Evolutionary conservation across 257 asterid genomes (phyloP).

Genomic region (Solanum clarkiae): DNA sequence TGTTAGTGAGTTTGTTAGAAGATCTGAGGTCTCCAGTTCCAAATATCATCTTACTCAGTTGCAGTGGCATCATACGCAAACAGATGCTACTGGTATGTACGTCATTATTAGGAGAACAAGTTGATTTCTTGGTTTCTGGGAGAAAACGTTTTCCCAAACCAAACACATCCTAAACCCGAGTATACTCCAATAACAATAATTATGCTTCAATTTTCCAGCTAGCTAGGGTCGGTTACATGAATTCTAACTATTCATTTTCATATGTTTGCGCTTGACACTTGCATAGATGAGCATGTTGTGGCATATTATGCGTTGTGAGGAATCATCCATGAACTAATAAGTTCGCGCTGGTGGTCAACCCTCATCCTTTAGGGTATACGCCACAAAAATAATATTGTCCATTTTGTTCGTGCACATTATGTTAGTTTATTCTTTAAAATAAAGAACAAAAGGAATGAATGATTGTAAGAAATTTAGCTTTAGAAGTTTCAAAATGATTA

Average conservation of each 20-base stretch:
- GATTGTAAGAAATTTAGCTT: neutral
- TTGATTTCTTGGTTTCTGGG: neutral
- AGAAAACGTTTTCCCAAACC: neutral
- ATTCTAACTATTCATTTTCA: neutral
- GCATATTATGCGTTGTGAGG: neutral
- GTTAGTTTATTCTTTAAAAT: neutral
- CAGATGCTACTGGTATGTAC: constrained; percentile 54
- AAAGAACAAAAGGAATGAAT: neutral
- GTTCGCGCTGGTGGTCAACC: neutral
- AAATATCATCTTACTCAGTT: constrained; percentile 62
- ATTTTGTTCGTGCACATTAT: neutral
- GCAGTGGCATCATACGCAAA: constrained; percentile 88
- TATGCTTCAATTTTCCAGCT: neutral
- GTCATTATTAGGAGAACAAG: neutral
- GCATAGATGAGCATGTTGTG: neutral
- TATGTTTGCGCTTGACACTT: neutral
- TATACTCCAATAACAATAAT: neutral
- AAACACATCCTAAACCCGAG: neutral
- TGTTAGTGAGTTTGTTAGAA: constrained; percentile 57
- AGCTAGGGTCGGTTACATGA: neutral
- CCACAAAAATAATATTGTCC: neutral
- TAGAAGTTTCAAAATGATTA: neutral
- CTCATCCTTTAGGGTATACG: neutral
- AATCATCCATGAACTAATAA: neutral
- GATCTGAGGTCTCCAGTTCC: constrained; percentile 57